A percentile compares a stretch with the other conserved stretches of the same genome.
Evolutionary conservation across 2,329 filamentous ascomycete genomes (phyloP).

Genomic region (Diplocarpon rosae): DNA sequence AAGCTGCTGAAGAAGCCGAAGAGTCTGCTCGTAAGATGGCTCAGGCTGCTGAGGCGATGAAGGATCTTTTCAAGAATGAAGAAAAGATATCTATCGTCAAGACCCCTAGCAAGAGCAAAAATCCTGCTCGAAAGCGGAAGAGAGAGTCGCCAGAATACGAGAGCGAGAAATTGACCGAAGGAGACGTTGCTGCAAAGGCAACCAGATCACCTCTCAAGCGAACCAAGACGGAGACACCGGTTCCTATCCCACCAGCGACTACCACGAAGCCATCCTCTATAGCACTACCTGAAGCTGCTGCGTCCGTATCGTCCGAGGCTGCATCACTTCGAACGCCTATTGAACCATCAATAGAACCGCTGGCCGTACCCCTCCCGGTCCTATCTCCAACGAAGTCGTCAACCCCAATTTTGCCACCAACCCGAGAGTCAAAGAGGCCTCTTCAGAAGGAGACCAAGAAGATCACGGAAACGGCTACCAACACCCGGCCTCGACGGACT

Average conservation of each 20-base stretch:
- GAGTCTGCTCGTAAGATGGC: slow-evolving; percentile 43
- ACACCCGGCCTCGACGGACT: slow-evolving; percentile 13
- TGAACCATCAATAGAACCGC: slow-evolving; percentile 10
- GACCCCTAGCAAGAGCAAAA: slow-evolving; percentile 8
- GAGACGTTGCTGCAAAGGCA: slow-evolving; percentile 7
- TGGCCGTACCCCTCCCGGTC: slow-evolving; percentile 8
- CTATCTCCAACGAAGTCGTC: slow-evolving; percentile 25
- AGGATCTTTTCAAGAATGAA: slow-evolving; percentile 28
- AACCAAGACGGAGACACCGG: slow-evolving; percentile 46
- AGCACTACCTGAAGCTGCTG: no score
- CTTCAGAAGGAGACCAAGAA: slow-evolving; percentile 18
- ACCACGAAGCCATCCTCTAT: slow-evolving; percentile 25
- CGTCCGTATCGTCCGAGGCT: slow-evolving; percentile 15
- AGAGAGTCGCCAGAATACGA: slow-evolving; percentile 18
- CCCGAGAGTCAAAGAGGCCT: slow-evolving; percentile 17
- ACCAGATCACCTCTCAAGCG: slow-evolving; percentile 37
- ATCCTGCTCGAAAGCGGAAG: slow-evolving; percentile 24
- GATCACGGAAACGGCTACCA: slow-evolving; percentile 9
- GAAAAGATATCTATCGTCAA: slow-evolving; percentile 8
- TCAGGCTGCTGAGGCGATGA: slow-evolving; percentile 36
- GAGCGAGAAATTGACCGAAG: slow-evolving; percentile 15
- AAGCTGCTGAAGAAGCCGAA: slow-evolving; percentile 51
- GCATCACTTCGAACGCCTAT: slow-evolving; percentile 7
- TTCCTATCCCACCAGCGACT: slow-evolving; percentile 34
- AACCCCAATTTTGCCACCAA: slow-evolving; percentile 27